phyloP scores from a whole-genome alignment of 2,329 filamentous ascomycete species.

The Rhytidhysteron rufulum region DNA sequence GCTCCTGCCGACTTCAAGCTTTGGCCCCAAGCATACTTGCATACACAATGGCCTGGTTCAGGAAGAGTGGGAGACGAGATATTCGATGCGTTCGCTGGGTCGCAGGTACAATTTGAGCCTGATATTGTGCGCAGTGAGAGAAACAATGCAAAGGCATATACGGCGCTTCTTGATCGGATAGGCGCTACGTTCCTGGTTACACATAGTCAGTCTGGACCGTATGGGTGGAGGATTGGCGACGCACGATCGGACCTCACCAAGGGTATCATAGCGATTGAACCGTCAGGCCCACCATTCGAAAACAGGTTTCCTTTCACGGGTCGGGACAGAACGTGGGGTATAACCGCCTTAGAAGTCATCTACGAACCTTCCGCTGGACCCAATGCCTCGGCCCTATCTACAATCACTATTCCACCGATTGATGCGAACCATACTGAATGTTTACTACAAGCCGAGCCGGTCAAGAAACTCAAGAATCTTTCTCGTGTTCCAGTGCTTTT shows the following conservation, averaged over 20 bases:
- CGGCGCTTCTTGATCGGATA: slow-evolving; percentile 38
- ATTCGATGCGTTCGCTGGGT: slow-evolving; percentile 43
- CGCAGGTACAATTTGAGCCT: neutral
- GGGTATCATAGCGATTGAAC: slow-evolving; percentile 37
- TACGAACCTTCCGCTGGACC: neutral
- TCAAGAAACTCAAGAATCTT: neutral
- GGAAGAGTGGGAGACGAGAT: slow-evolving; percentile 35
- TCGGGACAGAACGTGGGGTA: slow-evolving; percentile 1
- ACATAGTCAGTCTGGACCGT: slow-evolving; percentile 45
- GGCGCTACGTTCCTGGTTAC: slow-evolving; percentile 43
- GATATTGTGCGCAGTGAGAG: neutral
- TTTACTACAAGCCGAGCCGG: neutral
- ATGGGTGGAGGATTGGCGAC: slow-evolving; percentile 47
- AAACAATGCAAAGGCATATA: too few relatives aligned
- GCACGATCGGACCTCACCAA: slow-evolving; percentile 43
- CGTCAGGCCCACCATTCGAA: slow-evolving; percentile 6
- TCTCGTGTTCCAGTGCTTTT: slow-evolving; percentile 3
- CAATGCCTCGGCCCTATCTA: neutral
- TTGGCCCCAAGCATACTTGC: slow-evolving; percentile 16
- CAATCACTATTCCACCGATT: neutral
- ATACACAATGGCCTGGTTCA: slow-evolving; percentile 37
- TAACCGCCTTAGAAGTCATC: slow-evolving; percentile 4
- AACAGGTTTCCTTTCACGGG: slow-evolving; percentile 1
- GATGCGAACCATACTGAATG: neutral
- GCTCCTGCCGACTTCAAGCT: slow-evolving; percentile 4